phyloP scores from a whole-genome alignment of 495 filamentous ascomycete species.

The Trichoderma asperelloides region DNA sequence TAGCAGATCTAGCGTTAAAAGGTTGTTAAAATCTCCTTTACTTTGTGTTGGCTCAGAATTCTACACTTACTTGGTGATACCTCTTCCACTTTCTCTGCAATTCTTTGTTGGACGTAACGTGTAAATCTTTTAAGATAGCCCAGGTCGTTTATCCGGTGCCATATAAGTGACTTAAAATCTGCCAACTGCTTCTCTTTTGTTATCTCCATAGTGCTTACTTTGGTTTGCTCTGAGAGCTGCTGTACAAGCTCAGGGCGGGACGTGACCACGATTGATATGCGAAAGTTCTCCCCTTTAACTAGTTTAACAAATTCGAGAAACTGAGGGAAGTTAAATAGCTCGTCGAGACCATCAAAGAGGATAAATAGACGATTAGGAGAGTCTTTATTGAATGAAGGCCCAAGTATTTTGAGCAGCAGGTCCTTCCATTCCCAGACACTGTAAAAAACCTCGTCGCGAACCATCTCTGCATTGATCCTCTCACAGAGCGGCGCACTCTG shows the following conservation, averaged over 20 bases:
- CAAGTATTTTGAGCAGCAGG: constrained; percentile 11
- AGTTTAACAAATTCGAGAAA: constrained; percentile 12
- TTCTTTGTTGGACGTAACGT: constrained; percentile 12
- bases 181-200: constrained; percentile 14
- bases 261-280: constrained; percentile 13
- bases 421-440: constrained; percentile 11
- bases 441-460: constrained; percentile 9
- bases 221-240: neutral
- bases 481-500: constrained; percentile 15
- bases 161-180: constrained; percentile 15
- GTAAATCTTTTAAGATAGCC: constrained; percentile 14
- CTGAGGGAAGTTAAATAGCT: constrained; percentile 7
- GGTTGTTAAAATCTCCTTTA: neutral
- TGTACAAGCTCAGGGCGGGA: constrained; percentile 7
- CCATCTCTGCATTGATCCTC: constrained; percentile 14
- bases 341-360: constrained; percentile 17
- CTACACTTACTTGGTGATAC: constrained; percentile 7
- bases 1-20: constrained; percentile 13
- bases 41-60: neutral
- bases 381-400: neutral
- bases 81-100: constrained; percentile 11
- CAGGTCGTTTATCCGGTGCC: constrained; percentile 13
- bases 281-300: constrained; percentile 9
- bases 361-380: constrained; percentile 9
- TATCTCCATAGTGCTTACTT: constrained; percentile 7